A percentile compares a stretch with the other conserved stretches of the same genome.
phyloP scores from a whole-genome alignment of 257 asterid genomes.

The Handroanthus guayacan region DNA sequence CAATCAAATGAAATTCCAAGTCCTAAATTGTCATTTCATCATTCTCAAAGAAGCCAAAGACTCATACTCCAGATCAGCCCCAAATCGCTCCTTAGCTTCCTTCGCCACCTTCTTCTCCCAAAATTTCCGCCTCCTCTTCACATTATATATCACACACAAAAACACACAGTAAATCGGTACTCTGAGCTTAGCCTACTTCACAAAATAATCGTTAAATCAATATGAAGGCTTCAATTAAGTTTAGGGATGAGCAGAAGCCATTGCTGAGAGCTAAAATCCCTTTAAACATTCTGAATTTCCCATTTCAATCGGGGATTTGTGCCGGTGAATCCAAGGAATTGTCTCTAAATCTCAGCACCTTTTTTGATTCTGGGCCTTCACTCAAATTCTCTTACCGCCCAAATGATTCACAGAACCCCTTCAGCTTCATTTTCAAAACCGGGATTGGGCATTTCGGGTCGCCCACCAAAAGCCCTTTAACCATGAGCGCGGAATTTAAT shows the following conservation, averaged over 20 bases:
- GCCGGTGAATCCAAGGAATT: conserved; percentile 88
- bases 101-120: conserved; percentile 26
- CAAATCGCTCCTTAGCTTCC: conserved; percentile 25
- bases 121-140: not conserved
- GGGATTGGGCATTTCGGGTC: conserved; percentile 91
- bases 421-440: conserved; percentile 78
- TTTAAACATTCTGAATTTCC: conserved; percentile 64
- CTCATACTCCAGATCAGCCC: conserved; percentile 31
- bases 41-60: conserved; percentile 22
- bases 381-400: conserved; percentile 81
- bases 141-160: conserved; percentile 32
- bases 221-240: conserved; percentile 97
- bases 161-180: not conserved
- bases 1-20: not conserved
- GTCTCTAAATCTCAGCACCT: conserved; percentile 68
- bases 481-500: conserved; percentile 92
- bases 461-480: conserved; percentile 77
- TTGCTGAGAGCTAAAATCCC: conserved; percentile 88
- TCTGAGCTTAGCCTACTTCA: not conserved
- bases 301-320: conserved; percentile 81
- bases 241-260: conserved; percentile 89
- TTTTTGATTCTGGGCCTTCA: conserved; percentile 77
- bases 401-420: conserved; percentile 75
- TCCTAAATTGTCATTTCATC: conserved; percentile 25
- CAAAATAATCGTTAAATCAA: not conserved